A percentile compares a stretch with the other conserved stretches of the same genome.
Evolutionary conservation across 768 basidiomycete species (phyloP).

Genomic region (Tubosaeta sp.): DNA sequence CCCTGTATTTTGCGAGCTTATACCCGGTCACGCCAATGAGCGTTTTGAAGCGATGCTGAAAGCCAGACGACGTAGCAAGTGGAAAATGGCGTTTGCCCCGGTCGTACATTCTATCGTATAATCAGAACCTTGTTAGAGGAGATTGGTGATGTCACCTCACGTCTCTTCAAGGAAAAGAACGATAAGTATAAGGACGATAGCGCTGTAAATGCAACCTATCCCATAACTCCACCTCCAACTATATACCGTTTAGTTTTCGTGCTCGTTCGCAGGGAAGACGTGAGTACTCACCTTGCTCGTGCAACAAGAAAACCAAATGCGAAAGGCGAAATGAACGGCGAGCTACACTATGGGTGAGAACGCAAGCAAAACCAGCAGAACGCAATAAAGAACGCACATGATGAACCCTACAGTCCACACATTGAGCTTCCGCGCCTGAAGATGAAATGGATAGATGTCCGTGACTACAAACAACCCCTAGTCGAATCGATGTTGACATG

Average conservation of each 20-base stretch:
- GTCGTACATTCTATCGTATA: constrained; percentile 42
- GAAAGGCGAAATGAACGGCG: constrained; percentile 29
- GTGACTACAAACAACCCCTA: constrained; percentile 44
- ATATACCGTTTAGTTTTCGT: neutral
- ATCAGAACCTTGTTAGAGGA: constrained; percentile 1
- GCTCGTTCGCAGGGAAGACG: too few species aligned
- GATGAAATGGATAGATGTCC: constrained; percentile 52
- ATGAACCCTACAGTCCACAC: constrained; percentile 54
- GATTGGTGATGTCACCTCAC: constrained; percentile 23
- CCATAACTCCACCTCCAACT: constrained; percentile 54
- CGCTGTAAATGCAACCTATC: constrained; percentile 45
- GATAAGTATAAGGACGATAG: constrained; percentile 42
- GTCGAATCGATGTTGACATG: neutral
- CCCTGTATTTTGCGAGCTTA: constrained; percentile 43
- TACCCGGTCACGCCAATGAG: constrained; percentile 46
- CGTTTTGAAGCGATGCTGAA: constrained; percentile 42
- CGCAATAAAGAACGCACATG: constrained; percentile 40
- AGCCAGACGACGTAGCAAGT: constrained; percentile 22
- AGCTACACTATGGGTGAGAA: constrained; percentile 26
- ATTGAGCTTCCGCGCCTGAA: constrained; percentile 49
- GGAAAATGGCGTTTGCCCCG: constrained; percentile 36
- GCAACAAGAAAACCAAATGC: constrained; percentile 28
- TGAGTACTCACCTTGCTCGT: constrained; percentile 21
- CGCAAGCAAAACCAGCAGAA: constrained; percentile 25
- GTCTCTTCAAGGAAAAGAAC: constrained; percentile 48